Evolutionary conservation across 352 stramenopile species (phyloP), one percentile per base, ranked within the genome.

Genomic region (Pythium insidiosum): DNA sequence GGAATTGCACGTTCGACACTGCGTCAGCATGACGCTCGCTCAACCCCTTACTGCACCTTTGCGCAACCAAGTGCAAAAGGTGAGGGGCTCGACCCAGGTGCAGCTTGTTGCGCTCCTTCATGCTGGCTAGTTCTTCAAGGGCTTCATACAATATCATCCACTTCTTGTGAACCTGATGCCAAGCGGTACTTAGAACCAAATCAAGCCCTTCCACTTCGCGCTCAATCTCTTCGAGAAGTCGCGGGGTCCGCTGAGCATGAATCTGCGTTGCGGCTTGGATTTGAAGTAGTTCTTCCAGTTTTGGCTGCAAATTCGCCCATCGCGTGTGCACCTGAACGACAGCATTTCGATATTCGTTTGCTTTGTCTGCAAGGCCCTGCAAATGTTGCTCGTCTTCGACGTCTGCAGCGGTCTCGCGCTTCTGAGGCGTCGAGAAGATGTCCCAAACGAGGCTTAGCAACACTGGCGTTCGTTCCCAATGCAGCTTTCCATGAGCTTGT

Each of bases 401-500:
- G 11, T 5, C 18, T n/a, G 6, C 12, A 26, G 18, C 6, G 13
- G 11, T 53, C 34, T 12, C 45, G 37, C 19, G 47, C 29, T 48
- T 67, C 34, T 68, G 56, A 9, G 63, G 55, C 2, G 69, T 39
- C 4, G 61, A 25, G 42, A 88, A 88, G 50, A 86, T 84, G 34
- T 88, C 76, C 70, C 76, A 84, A 6, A 88, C 68, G 3, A 84
- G 59, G 28, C 58, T 82, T 7, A 88, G 50, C 9, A 88, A 41
- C 20, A 82, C 52, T 6, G 76, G 76, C 0, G 76, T 86, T 11
- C 61, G 63, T 20, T 76, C 61, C 76, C 73, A 88, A 29, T 88
- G 70, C 19, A 88, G 41, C 36, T 82, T 88, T 6, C 56, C 43
- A 5, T 26, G 53, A 0, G 66, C 44, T 26, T 86, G 73, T 3